Evolutionary conservation across 257 asterid species (phyloP).

Genomic region (Ballota nigra): DNA sequence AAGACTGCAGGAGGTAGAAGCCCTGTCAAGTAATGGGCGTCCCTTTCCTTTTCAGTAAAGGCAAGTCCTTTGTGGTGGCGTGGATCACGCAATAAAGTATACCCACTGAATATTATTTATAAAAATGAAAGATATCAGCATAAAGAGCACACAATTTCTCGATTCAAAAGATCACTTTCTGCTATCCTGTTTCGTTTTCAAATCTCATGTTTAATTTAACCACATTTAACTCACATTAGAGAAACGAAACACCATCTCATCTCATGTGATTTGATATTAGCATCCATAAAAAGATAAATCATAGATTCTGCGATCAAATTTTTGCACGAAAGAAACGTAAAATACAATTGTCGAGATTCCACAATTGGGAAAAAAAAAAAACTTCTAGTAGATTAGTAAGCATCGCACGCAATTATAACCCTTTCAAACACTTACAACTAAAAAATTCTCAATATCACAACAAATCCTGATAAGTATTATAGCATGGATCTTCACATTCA

Average conservation of each 20-base stretch:
- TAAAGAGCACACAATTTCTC: neutral
- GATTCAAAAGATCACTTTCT: neutral
- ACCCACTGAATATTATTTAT: conserved; percentile 49
- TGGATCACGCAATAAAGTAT: conserved; percentile 79
- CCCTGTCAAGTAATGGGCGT: conserved; percentile 86
- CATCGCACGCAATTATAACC: neutral
- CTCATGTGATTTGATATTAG: neutral
- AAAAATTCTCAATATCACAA: neutral
- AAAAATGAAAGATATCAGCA: neutral
- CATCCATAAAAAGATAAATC: neutral
- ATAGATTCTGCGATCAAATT: neutral
- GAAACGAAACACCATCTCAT: neutral
- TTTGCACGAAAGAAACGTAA: neutral
- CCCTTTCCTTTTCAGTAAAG: conserved; percentile 75
- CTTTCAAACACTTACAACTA: neutral
- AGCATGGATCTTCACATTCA: neutral
- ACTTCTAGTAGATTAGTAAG: neutral
- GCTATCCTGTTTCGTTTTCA: neutral
- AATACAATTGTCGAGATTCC: neutral
- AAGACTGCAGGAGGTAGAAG: conserved; percentile 75
- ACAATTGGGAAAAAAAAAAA: neutral
- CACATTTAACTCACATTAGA: neutral
- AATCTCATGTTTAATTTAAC: neutral
- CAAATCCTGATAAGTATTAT: neutral
- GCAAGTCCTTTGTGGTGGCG: conserved; percentile 92